A percentile compares a stretch with the other conserved stretches of the same genome.
phyloP scores from a whole-genome alignment of 257 asterid genomes.

The Salvia miltiorrhiza region DNA sequence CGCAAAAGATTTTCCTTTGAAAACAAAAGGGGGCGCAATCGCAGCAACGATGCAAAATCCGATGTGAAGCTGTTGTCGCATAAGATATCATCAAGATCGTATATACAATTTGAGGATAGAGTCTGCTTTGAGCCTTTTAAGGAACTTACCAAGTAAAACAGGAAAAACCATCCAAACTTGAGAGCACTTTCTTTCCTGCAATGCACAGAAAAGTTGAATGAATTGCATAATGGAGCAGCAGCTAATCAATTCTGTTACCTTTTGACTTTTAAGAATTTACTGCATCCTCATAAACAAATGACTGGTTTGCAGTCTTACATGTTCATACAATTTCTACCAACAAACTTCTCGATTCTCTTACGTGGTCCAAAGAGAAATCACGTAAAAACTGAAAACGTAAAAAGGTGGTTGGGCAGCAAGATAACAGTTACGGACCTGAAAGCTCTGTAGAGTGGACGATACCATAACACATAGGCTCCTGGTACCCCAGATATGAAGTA shows the following conservation, averaged over 20 bases:
- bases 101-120: neutral
- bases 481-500: constrained; percentile 96
- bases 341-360: neutral
- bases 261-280: neutral
- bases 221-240: neutral
- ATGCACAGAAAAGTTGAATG: constrained; percentile 3
- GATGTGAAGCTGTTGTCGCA: constrained; percentile 70
- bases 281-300: neutral
- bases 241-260: neutral
- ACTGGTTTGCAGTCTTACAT: neutral
- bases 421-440: constrained; percentile 51
- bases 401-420: constrained; percentile 16
- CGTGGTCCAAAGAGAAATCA: neutral
- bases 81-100: neutral
- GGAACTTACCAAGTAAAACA: constrained; percentile 70
- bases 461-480: constrained; percentile 93
- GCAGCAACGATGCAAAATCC: constrained; percentile 80
- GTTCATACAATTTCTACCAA: neutral
- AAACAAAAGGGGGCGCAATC: constrained; percentile 90
- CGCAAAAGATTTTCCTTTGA: constrained; percentile 92
- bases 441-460: constrained; percentile 95
- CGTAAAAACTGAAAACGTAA: neutral
- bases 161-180: constrained; percentile 88
- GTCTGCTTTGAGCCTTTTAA: neutral
- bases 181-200: constrained; percentile 89